phyloP scores from a whole-genome alignment of 2,329 filamentous ascomycete genomes.

The Neofusicoccum kwambonambiense region DNA sequence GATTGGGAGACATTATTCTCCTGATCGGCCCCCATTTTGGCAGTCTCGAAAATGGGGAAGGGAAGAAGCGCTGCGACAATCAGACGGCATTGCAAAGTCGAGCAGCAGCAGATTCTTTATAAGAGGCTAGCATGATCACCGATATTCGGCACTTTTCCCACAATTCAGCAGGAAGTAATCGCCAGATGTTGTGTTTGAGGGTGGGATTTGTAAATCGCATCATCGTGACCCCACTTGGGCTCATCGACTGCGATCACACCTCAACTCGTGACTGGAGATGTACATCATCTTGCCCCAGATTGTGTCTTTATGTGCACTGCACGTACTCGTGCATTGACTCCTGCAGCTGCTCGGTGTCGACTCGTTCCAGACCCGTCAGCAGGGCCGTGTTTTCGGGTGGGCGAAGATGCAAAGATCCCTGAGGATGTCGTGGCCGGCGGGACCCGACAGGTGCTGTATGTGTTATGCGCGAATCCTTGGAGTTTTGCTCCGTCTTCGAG shows the following conservation, averaged over 20 bases:
- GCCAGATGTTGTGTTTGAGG: not conserved
- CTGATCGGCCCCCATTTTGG: not conserved
- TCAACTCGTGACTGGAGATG: not conserved
- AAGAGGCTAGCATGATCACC: not conserved
- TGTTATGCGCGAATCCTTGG: too few relatives aligned
- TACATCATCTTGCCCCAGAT: not conserved
- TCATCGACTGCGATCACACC: not conserved
- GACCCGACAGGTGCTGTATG: too few relatives aligned
- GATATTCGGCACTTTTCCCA: not conserved
- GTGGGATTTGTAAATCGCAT: not conserved
- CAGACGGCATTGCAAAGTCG: too few relatives aligned
- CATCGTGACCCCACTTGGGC: constrained; percentile 4
- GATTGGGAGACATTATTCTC: not conserved
- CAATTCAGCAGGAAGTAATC: not conserved
- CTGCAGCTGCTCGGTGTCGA: not conserved
- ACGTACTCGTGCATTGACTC: not conserved
- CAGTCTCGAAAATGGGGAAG: not conserved
- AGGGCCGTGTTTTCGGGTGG: too few relatives aligned
- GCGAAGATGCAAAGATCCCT: too few relatives aligned
- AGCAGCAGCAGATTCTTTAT: not conserved
- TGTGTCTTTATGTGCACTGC: not conserved
- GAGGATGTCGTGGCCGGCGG: too few relatives aligned
- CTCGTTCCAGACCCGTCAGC: not conserved
- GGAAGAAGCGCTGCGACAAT: not conserved
- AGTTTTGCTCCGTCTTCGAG: too few relatives aligned